phyloP scores from a whole-genome alignment of 768 basidiomycete species.

The Russula earlei region DNA sequence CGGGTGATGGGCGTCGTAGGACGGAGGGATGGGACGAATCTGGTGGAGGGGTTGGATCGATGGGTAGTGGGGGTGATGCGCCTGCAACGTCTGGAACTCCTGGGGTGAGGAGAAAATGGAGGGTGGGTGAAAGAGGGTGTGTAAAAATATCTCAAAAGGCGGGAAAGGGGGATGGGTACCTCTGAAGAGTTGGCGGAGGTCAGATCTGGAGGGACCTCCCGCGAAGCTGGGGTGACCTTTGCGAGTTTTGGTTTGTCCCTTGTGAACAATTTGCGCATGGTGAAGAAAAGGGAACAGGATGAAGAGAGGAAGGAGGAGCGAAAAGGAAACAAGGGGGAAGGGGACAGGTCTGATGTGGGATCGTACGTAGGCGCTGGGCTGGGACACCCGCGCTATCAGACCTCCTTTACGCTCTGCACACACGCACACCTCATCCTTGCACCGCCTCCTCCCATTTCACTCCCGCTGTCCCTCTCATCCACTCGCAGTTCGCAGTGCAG shows the following conservation, averaged over 20 bases:
- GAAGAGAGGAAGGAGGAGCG: background rate
- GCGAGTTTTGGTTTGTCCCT: conserved; percentile 38
- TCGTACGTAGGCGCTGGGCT: background rate
- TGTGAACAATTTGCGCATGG: conserved; percentile 55
- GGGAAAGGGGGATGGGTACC: conserved; percentile 13
- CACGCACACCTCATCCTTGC: no score
- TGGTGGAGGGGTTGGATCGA: conserved; percentile 8
- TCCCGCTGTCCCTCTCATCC: background rate
- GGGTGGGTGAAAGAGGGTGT: background rate
- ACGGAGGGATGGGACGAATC: conserved; percentile 8
- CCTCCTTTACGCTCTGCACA: no score
- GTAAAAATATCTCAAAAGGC: background rate
- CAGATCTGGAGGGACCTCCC: conserved; percentile 26
- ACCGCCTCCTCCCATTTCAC: background rate
- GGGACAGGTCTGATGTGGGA: conserved; percentile 5
- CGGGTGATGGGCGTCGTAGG: conserved; percentile 23
- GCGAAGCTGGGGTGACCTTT: conserved; percentile 24
- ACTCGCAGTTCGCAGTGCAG: no score
- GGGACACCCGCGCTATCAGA: background rate
- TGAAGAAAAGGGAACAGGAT: background rate
- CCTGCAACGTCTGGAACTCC: conserved; percentile 11
- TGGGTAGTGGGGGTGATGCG: background rate
- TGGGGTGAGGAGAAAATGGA: background rate
- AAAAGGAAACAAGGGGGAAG: background rate
- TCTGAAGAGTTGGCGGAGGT: conserved; percentile 24